Evolutionary conservation across 139 green algal genomes (phyloP), one percentile per base, ranked within the genome.

Genomic region (Auxenochlorella pyrenoidosa): DNA sequence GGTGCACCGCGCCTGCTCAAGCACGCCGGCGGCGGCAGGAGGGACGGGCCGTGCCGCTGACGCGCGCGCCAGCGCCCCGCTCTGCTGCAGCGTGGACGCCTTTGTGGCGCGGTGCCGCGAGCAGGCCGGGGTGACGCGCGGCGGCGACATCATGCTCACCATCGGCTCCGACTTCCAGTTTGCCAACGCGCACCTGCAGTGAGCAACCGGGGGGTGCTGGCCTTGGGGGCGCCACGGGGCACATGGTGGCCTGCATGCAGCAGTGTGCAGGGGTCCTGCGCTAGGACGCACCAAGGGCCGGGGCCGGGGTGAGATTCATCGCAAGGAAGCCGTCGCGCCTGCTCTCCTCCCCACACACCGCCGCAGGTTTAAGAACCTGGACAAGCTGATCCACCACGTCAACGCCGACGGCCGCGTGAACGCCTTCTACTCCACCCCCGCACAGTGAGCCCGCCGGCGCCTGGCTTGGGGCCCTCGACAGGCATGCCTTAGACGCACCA

Each of bases 111-210:
- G 68, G 43, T 82, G 90, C 83, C 36, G 82, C 5, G 79, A 59
- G 24, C 83, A 88, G 41, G 84, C 87, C 24, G 79, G 84, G 51
- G 47, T 89, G 44, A 93, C 89, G 0, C 65, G 72, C 5, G 93
- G 91, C 51, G 91, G 90, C 32, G 93, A 98, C 89, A 92, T 99
- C 77, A 93, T 98, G 89, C 87, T 97, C 40, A 93, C 95, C 87
- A 97, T 98, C 91, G 96, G 96, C 60, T 92, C 88, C 34, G 96
- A 98, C 89, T 98, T 98, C 87, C 87, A 92, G 32, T 98, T 95
- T 66, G 79, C 83, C 60, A 94, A 96, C 71, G 96, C 96, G 41
- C 84, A 90, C 51, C 43, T 89, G 41, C 91, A 85, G 89, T 92
- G 63, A 77, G 83, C 19, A n/a, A n/a, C n/a, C 38, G 41, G 38